phyloP scores from a whole-genome alignment of 345 rosid genomes.

The Xanthoceras sorbifolium region DNA sequence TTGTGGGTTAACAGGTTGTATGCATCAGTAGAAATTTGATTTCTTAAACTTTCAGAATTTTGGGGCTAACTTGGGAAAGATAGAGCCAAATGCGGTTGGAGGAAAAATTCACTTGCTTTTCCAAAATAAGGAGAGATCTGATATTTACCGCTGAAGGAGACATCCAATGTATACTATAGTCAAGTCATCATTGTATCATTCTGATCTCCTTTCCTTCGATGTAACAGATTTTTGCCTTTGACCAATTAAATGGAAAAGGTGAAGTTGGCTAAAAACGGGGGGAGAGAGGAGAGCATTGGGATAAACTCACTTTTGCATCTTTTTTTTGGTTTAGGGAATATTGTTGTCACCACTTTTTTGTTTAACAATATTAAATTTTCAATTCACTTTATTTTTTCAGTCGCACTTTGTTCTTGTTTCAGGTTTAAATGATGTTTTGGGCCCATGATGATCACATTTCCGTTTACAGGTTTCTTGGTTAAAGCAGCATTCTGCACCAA shows the following conservation, averaged over 20 bases:
- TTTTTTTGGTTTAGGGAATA: background rate
- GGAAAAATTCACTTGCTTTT: background rate
- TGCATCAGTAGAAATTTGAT: slow-evolving; percentile 2
- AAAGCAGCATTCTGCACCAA: slow-evolving; percentile 97
- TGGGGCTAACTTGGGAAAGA: background rate
- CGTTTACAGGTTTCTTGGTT: slow-evolving; percentile 80
- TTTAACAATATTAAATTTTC: background rate
- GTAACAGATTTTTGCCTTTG: background rate
- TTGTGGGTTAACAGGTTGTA: background rate
- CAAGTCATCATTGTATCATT: background rate
- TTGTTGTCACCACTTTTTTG: background rate
- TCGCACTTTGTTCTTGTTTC: background rate
- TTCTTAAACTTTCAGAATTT: background rate
- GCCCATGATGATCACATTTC: slow-evolving; percentile 16
- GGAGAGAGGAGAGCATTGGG: background rate
- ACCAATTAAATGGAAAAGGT: background rate
- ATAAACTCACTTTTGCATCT: background rate
- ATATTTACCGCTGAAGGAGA: background rate
- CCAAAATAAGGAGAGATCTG: background rate
- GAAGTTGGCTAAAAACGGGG: background rate
- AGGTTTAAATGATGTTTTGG: slow-evolving; percentile 8
- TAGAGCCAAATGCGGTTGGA: background rate
- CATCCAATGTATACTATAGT: background rate
- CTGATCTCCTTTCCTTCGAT: background rate
- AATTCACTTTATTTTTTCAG: background rate